Evolutionary conservation across 441 rosid species (phyloP).

Genomic region (Isatis lusitanica): DNA sequence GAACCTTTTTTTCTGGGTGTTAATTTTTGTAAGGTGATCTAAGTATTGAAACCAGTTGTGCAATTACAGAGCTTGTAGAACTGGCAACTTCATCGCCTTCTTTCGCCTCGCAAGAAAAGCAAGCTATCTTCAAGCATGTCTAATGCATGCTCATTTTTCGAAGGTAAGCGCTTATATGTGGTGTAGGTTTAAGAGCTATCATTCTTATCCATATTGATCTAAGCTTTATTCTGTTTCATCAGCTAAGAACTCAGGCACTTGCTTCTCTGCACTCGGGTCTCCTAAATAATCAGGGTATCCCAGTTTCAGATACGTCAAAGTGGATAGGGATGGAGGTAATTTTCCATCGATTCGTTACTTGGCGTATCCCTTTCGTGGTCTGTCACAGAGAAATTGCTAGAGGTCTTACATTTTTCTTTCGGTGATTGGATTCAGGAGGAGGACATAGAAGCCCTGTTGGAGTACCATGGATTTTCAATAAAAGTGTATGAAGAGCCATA

Average conservation of each 20-base stretch:
- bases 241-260: slow-evolving; percentile 91
- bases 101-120: slow-evolving; percentile 93
- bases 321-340: slow-evolving; percentile 97
- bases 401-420: slow-evolving; percentile 37
- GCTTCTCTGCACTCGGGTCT: slow-evolving; percentile 86
- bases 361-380: slow-evolving; percentile 3
- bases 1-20: slow-evolving; percentile 13
- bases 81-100: slow-evolving; percentile 81
- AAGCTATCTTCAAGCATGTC: slow-evolving; percentile 93
- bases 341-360: slow-evolving; percentile 19
- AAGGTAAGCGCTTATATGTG: slow-evolving; percentile 54
- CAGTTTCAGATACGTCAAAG: slow-evolving; percentile 64
- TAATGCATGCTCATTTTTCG: slow-evolving; percentile 98
- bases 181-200: slow-evolving; percentile 6
- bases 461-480: slow-evolving; percentile 73
- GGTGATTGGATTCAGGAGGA: slow-evolving; percentile 63
- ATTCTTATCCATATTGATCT: slow-evolving; percentile 7
- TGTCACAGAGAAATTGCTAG: slow-evolving; percentile 17
- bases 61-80: slow-evolving; percentile 84
- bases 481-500: slow-evolving; percentile 90
- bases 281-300: slow-evolving; percentile 89
- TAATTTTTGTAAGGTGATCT: slow-evolving; percentile 35
- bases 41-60: slow-evolving; percentile 37
- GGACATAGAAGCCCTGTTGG: slow-evolving; percentile 66
- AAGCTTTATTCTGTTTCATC: slow-evolving; percentile 38